A percentile compares a stretch with the other conserved stretches of the same genome.
These are phyloP conservation scores for Tuber indicum DNA, from an alignment of 495 filamentous ascomycete species.

Conservation along the genomic window DNA sequence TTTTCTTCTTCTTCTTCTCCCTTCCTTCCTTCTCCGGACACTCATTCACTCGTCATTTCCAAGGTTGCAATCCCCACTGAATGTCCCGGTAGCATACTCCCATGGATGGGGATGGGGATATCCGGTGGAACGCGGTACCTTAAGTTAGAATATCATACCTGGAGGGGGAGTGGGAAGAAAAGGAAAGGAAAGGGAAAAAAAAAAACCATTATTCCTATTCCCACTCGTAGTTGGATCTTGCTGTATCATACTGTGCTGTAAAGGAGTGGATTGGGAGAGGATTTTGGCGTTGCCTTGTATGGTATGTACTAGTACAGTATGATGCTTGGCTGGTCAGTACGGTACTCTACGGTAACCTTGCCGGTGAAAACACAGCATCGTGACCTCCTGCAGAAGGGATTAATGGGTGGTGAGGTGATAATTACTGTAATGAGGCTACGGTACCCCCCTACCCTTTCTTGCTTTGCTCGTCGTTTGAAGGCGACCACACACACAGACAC, in stretches of 20 bases:
- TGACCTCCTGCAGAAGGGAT: neutral
- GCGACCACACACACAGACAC: neutral
- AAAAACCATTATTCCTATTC: neutral
- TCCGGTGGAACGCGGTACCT: neutral
- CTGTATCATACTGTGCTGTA: neutral
- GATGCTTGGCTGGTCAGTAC: neutral
- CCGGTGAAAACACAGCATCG: neutral
- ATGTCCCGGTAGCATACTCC: neutral
- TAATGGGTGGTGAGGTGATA: neutral
- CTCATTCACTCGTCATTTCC: neutral
- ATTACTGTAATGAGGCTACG: neutral
- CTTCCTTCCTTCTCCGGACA: neutral
- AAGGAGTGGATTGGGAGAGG: neutral
- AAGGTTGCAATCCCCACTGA: neutral
- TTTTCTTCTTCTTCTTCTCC: neutral
- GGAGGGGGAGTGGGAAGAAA: neutral
- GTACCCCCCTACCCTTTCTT: neutral
- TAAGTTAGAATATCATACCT: neutral
- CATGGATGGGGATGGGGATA: neutral
- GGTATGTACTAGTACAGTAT: neutral
- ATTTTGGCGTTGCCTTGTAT: neutral
- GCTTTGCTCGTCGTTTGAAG: neutral
- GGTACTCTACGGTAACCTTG: neutral
- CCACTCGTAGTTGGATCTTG: neutral
- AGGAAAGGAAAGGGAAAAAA: neutral